A percentile compares a stretch with the other conserved stretches of the same genome.
Evolutionary conservation across 768 basidiomycete species (phyloP).

Genomic region (Amanita exitialis): DNA sequence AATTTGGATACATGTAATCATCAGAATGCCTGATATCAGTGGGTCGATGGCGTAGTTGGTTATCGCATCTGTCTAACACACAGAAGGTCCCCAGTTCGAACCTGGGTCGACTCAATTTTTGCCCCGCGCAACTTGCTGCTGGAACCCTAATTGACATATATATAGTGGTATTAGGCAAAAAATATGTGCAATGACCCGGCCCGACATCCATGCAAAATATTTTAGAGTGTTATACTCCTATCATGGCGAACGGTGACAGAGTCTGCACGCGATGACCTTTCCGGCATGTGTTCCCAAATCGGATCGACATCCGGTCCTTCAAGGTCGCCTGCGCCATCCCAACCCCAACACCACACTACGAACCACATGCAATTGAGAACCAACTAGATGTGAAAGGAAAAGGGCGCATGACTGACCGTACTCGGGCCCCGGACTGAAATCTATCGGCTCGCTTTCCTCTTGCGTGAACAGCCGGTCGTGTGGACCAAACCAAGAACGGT

Average conservation of each 20-base stretch:
- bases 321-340: constrained; percentile 97
- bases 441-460: constrained; percentile 72
- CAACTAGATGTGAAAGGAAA: not conserved
- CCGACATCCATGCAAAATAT: too few species aligned
- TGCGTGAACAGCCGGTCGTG: constrained; percentile 90
- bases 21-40: too few species aligned
- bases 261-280: constrained; percentile 44
- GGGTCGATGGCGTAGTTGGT: constrained; percentile 78
- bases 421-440: constrained; percentile 74
- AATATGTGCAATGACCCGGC: too few species aligned
- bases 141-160: too few species aligned
- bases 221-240: constrained; percentile 26
- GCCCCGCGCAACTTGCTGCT: too few species aligned
- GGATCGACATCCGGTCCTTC: constrained; percentile 98
- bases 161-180: too few species aligned
- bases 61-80: constrained; percentile 82
- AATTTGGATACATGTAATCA: too few species aligned
- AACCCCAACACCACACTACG: constrained; percentile 98
- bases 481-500: constrained; percentile 96
- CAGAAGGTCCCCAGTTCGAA: constrained; percentile 69
- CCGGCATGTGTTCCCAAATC: constrained; percentile 84
- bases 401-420: constrained; percentile 51
- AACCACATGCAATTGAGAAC: not conserved
- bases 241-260: constrained; percentile 68
- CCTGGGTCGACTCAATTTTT: constrained; percentile 42